A percentile compares a stretch with the other conserved stretches of the same genome.
Conservation (phyloP, 1,284 basidiomycete species). For the Volvariella surrecta region DNA sequence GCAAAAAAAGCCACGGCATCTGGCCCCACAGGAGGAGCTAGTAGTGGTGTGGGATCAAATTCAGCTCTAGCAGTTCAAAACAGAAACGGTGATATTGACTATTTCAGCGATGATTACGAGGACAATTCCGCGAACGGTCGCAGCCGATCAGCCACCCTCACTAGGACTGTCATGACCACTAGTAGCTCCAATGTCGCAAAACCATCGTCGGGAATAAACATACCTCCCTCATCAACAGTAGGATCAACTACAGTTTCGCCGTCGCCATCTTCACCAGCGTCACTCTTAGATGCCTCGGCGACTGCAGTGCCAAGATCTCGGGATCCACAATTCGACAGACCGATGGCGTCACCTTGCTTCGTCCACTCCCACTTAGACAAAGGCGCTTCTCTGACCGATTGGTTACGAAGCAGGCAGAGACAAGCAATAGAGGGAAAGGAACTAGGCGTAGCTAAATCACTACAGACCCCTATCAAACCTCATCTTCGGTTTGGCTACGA, state of each 20-base stretch:
- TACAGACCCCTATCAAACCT: slow-evolving; percentile 23
- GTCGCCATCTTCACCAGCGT: no score
- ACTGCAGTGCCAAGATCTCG: not conserved
- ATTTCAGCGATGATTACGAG: no score
- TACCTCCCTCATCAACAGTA: no score
- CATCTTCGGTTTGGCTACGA: slow-evolving; percentile 9
- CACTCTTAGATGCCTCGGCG: no score
- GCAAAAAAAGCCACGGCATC: slow-evolving; percentile 15
- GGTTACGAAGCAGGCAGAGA: slow-evolving; percentile 44
- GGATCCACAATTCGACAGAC: slow-evolving; percentile 19
- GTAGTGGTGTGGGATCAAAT: no score
- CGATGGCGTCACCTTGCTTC: slow-evolving; percentile 73
- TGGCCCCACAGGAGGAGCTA: not conserved
- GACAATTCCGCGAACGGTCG: not conserved
- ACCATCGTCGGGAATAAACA: not conserved
- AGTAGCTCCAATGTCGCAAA: not conserved
- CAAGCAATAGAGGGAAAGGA: slow-evolving; percentile 26
- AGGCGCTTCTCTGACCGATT: slow-evolving; percentile 63
- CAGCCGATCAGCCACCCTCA: slow-evolving; percentile 14
- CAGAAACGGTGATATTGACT: no score
- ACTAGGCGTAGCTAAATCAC: slow-evolving; percentile 39
- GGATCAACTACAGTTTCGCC: no score
- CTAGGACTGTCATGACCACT: not conserved
- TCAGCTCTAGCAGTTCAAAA: no score
- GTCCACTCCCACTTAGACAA: slow-evolving; percentile 81